A percentile compares a stretch with the other conserved stretches of the same genome.
These are phyloP conservation scores for Mycosphaerella sp. DNA, from an alignment of 2,329 filamentous ascomycete species.

Conservation along the genomic window DNA sequence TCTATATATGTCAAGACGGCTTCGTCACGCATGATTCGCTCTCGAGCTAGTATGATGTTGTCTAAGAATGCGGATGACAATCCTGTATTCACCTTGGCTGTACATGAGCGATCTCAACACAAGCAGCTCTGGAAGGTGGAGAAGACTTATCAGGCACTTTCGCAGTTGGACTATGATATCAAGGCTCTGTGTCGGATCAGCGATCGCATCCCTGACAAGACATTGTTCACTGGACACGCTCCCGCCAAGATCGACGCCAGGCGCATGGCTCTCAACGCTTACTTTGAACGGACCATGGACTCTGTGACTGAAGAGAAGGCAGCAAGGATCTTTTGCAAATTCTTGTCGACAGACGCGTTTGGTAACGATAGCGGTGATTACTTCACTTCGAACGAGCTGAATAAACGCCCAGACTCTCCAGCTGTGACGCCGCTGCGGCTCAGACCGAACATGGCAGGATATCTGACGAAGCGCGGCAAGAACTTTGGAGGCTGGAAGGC, in stretches of 20 bases:
- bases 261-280: constrained; percentile 70
- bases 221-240: constrained; percentile 84
- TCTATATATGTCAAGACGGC: constrained; percentile 81
- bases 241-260: constrained; percentile 89
- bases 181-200: constrained; percentile 67
- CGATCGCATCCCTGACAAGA: constrained; percentile 73
- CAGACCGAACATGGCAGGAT: constrained; percentile 72
- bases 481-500: constrained; percentile 99
- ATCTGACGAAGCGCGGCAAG: constrained; percentile 93
- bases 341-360: constrained; percentile 65
- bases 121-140: constrained; percentile 89
- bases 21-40: constrained; percentile 91
- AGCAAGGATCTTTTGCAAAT: constrained; percentile 77
- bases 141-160: constrained; percentile 77
- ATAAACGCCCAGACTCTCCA: constrained; percentile 33
- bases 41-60: constrained; percentile 74
- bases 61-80: constrained; percentile 80
- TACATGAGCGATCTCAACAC: constrained; percentile 69
- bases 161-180: constrained; percentile 74
- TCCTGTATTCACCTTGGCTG: constrained; percentile 83
- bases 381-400: constrained; percentile 31
- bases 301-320: constrained; percentile 71
- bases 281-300: constrained; percentile 79
- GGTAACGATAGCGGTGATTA: constrained; percentile 47
- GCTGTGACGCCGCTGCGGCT: constrained; percentile 51